These are phyloP conservation scores for Candida gorgasii DNA, from an alignment of 805 yeast species.

Conservation along the genomic window DNA sequence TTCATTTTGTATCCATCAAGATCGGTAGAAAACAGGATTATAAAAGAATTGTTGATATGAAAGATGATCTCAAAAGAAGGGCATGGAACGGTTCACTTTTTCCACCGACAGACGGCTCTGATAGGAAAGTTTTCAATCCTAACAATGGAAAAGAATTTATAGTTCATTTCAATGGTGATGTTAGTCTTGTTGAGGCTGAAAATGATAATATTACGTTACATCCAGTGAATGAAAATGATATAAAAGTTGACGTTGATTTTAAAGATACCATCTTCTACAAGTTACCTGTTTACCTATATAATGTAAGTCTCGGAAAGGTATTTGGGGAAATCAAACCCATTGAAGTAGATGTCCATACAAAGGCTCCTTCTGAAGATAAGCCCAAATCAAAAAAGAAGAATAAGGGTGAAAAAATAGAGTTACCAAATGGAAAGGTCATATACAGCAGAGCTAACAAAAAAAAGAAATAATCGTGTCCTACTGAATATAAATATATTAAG, in stretches of 20 bases:
- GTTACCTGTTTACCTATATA: slow-evolving; percentile 47
- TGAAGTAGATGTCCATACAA: slow-evolving; percentile 10
- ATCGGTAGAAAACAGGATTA: slow-evolving; percentile 58
- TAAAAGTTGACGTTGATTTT: slow-evolving; percentile 47
- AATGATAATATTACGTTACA: slow-evolving; percentile 36
- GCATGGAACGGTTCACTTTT: slow-evolving; percentile 57
- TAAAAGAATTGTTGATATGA: slow-evolving; percentile 53
- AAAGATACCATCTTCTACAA: slow-evolving; percentile 49
- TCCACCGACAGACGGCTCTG: slow-evolving; percentile 52
- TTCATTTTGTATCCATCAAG: slow-evolving; percentile 59
- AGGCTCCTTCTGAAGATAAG: slow-evolving; percentile 12
- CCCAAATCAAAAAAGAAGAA: slow-evolving; percentile 32
- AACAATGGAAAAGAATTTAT: slow-evolving; percentile 52
- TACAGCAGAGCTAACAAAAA: slow-evolving; percentile 26
- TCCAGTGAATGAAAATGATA: slow-evolving; percentile 47
- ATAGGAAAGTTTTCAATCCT: slow-evolving; percentile 42
- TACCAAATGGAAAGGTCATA: slow-evolving; percentile 65
- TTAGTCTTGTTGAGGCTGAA: slow-evolving; percentile 51
- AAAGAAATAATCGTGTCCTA: slow-evolving; percentile 1
- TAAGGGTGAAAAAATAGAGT: slow-evolving; percentile 46
- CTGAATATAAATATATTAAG: slow-evolving; percentile 5
- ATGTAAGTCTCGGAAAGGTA: slow-evolving; percentile 40
- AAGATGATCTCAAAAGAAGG: slow-evolving; percentile 50
- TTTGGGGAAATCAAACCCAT: slow-evolving; percentile 15
- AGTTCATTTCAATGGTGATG: slow-evolving; percentile 58